Percentiles rank a stretch among this genome's conserved stretches.
Evolutionary conservation across 139 green algal genomes (phyloP).

Genomic region (Pleodorina starrii): DNA sequence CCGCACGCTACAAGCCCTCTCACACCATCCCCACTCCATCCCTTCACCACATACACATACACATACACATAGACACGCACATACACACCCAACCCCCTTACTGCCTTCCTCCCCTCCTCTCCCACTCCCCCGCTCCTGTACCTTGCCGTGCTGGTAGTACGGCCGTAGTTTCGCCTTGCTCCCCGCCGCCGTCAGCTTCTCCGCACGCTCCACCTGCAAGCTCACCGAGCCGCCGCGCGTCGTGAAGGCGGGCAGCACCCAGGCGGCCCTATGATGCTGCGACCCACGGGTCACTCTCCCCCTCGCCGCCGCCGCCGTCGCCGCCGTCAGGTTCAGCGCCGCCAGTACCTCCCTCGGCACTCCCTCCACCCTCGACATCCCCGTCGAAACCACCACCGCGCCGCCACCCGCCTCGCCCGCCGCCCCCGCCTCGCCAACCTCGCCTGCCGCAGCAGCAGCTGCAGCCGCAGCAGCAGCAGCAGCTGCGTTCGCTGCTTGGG

Average conservation of each 20-base stretch:
- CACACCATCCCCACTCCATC: no score
- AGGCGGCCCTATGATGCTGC: constrained; percentile 33
- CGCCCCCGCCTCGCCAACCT: neutral
- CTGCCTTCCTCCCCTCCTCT: neutral
- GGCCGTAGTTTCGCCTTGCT: neutral
- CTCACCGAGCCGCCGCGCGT: constrained; percentile 40
- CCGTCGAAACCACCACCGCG: neutral
- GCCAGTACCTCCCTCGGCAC: neutral
- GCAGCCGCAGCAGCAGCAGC: no score
- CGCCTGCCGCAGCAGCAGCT: no score
- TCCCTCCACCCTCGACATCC: neutral
- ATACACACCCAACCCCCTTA: no score
- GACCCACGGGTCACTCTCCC: neutral
- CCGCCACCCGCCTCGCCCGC: neutral
- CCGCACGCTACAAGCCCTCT: no score
- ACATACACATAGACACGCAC: no score
- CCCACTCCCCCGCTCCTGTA: neutral
- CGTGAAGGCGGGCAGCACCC: constrained; percentile 57
- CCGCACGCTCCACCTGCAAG: constrained; percentile 7
- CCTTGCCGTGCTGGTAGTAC: neutral
- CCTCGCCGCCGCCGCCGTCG: neutral
- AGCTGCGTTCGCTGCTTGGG: no score
- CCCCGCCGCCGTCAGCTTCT: neutral
- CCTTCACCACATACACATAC: no score
- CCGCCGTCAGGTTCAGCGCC: neutral